Evolutionary conservation across 352 stramenopile species (phyloP), one percentile per base, ranked within the genome.

Genomic region (Phytophthora foliorum): DNA sequence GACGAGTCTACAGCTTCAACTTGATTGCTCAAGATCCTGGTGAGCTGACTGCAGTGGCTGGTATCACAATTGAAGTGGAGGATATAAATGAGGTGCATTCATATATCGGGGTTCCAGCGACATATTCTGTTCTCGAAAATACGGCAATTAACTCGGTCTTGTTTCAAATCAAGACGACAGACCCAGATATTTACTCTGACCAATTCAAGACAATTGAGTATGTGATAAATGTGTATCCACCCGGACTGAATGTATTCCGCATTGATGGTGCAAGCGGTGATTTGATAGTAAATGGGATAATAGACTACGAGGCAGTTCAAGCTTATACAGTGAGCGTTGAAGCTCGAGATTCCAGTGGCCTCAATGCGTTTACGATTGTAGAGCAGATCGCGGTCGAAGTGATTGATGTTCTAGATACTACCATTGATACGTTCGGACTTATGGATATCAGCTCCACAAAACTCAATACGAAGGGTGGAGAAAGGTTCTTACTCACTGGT

Each of bases 241-340:
- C 65, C 41, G 77, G 74, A 16, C 21, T 72, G 54, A 56, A 72
- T 41, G 38, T 46, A 7, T 80, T 85, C 21, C 41, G 34, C 45
- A 81, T 86, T 17, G 66, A 86, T 52, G 6, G 63, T 21, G 21
- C 22, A 29, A 78, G 31, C 6, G 82, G 82, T 2, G 61, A 72
- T 8, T 44, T 89, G 9, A 72, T 67, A 17, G 55, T 89, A 17
- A 73, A 36, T 16, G 59, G 55, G 2, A 1, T 61, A 0, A 71
- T 89, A 11, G 80, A 91, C 56, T 89, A 81, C 34, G 82, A 89
- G 41, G 61, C 76, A 13, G 64, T 88, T 0, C 80, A 89, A 63
- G 67, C 51, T 3, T 85, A 81, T 57, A 69, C 55, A 4, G 6
- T 91, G 3, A 85, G 67, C 10, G 57, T 88, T 11, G 31, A 56